These are phyloP conservation scores for Rubroboletus satanas DNA, from an alignment of 768 basidiomycete genomes.

Conservation along the genomic window DNA sequence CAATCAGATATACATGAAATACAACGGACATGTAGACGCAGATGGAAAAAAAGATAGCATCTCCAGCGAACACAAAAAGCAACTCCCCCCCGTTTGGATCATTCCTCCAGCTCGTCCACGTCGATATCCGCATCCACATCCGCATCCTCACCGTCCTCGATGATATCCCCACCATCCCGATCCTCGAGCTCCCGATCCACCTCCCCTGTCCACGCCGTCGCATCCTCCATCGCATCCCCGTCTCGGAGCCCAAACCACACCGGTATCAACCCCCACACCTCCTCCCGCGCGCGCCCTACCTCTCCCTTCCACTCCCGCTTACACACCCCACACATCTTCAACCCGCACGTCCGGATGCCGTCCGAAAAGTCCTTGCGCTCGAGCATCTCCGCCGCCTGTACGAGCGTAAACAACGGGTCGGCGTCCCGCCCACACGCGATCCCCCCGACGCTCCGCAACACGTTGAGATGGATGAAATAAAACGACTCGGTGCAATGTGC, in stretches of 20 bases:
- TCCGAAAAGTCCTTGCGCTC: slow-evolving; percentile 66
- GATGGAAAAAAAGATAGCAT: slow-evolving; percentile 15
- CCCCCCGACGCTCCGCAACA: slow-evolving; percentile 65
- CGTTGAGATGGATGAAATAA: slow-evolving; percentile 72
- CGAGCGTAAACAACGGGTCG: slow-evolving; percentile 66
- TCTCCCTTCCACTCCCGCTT: slow-evolving; percentile 45
- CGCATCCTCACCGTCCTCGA: slow-evolving; percentile 8
- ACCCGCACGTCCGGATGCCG: slow-evolving; percentile 49
- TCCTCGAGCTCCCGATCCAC: background rate
- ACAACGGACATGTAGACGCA: background rate
- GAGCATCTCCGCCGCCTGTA: slow-evolving; percentile 70
- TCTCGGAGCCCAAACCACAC: slow-evolving; percentile 56
- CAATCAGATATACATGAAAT: slow-evolving; percentile 4
- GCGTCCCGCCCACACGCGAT: slow-evolving; percentile 70
- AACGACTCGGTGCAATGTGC: slow-evolving; percentile 60
- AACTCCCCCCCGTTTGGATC: background rate
- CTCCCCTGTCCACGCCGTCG: background rate
- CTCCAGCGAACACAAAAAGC: slow-evolving; percentile 5
- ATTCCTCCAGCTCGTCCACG: slow-evolving; percentile 15
- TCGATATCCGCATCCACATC: slow-evolving; percentile 7
- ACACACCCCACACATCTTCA: slow-evolving; percentile 51
- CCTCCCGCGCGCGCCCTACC: slow-evolving; percentile 46
- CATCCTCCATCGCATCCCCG: slow-evolving; percentile 2
- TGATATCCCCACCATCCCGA: background rate
- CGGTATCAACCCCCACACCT: slow-evolving; percentile 60